phyloP scores from a whole-genome alignment of 2,329 filamentous ascomycete species.

The Venturia oleaginea region DNA sequence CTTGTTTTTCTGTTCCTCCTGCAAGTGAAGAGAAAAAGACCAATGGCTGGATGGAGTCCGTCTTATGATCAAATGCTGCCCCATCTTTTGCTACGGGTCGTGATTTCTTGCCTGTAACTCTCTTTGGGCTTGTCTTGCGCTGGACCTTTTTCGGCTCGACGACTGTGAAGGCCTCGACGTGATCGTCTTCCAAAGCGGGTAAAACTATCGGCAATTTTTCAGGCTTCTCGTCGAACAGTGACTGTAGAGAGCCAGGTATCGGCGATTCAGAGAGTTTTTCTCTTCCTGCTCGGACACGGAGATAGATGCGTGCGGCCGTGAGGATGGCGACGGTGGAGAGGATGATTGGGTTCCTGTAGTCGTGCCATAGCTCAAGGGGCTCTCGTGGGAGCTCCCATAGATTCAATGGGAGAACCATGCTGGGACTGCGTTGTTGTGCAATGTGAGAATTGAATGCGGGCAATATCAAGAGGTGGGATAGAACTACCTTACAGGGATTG shows the following conservation, averaged over 20 bases:
- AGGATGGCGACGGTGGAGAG: constrained; percentile 11
- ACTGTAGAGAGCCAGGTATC: constrained; percentile 23
- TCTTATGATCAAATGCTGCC: constrained; percentile 21
- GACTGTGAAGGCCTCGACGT: constrained; percentile 21
- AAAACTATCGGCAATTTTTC: constrained; percentile 18
- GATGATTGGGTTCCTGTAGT: constrained; percentile 12
- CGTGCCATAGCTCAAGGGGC: constrained; percentile 14
- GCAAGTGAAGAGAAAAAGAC: constrained; percentile 89
- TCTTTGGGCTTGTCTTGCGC: constrained; percentile 26
- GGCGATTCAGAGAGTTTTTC: constrained; percentile 25
- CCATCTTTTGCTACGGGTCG: constrained; percentile 20
- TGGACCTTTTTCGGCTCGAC: neutral
- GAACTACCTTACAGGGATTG: neutral
- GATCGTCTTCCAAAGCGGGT: constrained; percentile 19
- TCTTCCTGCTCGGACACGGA: constrained; percentile 15
- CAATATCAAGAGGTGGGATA: neutral
- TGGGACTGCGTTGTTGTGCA: neutral
- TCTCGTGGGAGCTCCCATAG: constrained; percentile 7
- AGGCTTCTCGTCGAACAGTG: constrained; percentile 21
- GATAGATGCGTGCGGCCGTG: neutral
- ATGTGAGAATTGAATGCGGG: neutral
- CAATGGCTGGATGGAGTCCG: constrained; percentile 52
- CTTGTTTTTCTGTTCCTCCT: constrained; percentile 68
- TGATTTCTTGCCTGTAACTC: constrained; percentile 27
- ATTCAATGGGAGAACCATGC: neutral